phyloP scores from a whole-genome alignment of 2,329 filamentous ascomycete genomes.

The Cladosporium sp. region DNA sequence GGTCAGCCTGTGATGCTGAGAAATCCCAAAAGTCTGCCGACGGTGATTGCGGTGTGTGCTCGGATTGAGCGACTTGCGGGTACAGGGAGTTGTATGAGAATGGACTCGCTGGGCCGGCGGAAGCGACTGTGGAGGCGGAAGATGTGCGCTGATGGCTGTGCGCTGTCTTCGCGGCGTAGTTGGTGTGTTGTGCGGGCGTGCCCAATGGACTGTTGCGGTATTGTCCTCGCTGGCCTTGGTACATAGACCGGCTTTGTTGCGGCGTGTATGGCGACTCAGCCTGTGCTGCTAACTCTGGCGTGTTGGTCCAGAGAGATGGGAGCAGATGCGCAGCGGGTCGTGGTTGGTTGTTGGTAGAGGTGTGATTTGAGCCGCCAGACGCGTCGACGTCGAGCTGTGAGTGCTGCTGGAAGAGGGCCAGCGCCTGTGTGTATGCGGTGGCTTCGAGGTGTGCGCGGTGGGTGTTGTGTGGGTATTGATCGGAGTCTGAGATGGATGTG shows the following conservation, averaged over 20 bases:
- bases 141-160: constrained; percentile 36
- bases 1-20: constrained; percentile 35
- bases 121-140: constrained; percentile 45
- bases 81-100: constrained; percentile 42
- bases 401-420: constrained; percentile 1
- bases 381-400: constrained; percentile 6
- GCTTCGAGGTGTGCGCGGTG: background rate
- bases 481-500: background rate
- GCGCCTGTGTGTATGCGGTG: constrained; percentile 6
- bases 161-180: constrained; percentile 27
- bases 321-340: background rate
- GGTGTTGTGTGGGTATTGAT: background rate
- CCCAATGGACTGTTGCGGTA: constrained; percentile 26
- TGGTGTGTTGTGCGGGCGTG: constrained; percentile 20
- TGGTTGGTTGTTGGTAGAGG: background rate
- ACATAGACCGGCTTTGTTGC: constrained; percentile 12
- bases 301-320: constrained; percentile 9
- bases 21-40: constrained; percentile 24
- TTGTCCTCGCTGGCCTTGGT: constrained; percentile 12
- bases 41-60: constrained; percentile 45
- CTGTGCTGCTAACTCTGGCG: background rate
- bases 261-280: background rate
- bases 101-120: constrained; percentile 40
- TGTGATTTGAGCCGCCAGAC: background rate
- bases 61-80: constrained; percentile 48